Base-by-base conservation (phyloP, 1,284 basidiomycete species). In the Ganoderma resinaceum region DNA sequence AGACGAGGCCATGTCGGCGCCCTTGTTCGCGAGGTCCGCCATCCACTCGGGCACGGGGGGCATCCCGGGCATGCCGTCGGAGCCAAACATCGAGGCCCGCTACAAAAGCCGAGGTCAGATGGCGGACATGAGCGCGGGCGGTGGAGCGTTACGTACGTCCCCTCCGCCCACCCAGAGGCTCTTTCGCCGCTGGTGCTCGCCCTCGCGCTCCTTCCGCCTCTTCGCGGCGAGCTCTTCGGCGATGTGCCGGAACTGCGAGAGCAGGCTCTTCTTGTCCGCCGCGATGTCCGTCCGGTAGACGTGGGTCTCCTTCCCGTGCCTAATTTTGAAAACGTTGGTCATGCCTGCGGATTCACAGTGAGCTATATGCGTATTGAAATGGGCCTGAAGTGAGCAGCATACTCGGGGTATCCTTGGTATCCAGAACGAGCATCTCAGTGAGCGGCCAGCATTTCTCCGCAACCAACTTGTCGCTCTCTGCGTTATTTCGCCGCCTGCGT, bases 261-360 rank as follows among this genome's bases (percentile, higher is more conserved):
- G 84, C 0, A 99, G 83, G 6, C 87, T 85, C 78, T 94, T 95
- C 85, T 99, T 99, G 75, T 98, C 96, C 40, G 91, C 85, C 0
- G 89, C 76, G 7, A 87, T 86, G 69, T 97, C 93, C 1, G 95
- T 95, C 42, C 96, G 89, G 79, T 96, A 99, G 11, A 99, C 96
- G 77, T 95, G 92, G 2, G 93, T 95, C 81, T 99, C 97, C 80
- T 97, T 97, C 9, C 93, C 92, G 65, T 97, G 89, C 73, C 94
- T 89, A 75, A 99, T 91, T 84, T 99, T 99, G 86, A 99, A 93
- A 0, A 98, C 97, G 76, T 99, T 98, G 20, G 91, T 95, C 83
- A 99, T 91, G 63, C 90, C 97, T 96, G 43, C 11, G 2, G 6
- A 31, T 9, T 20, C 37, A 12, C 9, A 16, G 31, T 65, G n/a